Evolutionary conservation across 129 eudicot genomes (phyloP), one percentile per base, ranked within the genome.

Genomic region (Pulicaria dysenterica): DNA sequence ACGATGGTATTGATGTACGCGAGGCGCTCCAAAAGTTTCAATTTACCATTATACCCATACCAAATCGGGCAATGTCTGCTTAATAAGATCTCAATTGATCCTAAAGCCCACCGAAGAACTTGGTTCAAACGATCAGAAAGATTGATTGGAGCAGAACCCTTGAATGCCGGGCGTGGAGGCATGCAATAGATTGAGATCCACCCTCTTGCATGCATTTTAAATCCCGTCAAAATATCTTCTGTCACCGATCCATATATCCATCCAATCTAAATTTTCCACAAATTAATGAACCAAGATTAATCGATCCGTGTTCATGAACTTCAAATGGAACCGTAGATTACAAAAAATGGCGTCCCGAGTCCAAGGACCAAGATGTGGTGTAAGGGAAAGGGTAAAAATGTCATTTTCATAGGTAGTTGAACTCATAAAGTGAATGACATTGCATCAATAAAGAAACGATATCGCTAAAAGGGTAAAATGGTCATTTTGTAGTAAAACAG

Each of bases 131-230:
- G 95, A 83, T 88, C 95, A 55, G 95, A 88, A 58, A 88, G 95
- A 88, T 88, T 88, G 83, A 88, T 86, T 34, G 95, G 95, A 74
- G 95, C 95, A 13, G 95, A 88, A 64, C 95, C 95, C 77, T 88
- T 88, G 69, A 88, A 88, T 5, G 95, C 95, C 6, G 95, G 88
- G 57, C 95, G 78, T 34, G 80, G 84, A 19, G 95, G 95, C 88
- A 88, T 83, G 80, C 95, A 88, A 80, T 88, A 88, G 73, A 88
- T 76, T 7, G 95, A 88, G 17, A 82, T 82, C 95, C 95, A 88
- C 64, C 95, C 95, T 46, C 86, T 82, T 4, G 86, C 80, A 59
- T 88, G 95, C 95, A 88, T 88, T 72, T 88, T 88, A 51, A 88
- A 88, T 38, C 95, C 95, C 1, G 95, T 88, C 76, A 88, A 85